phyloP scores from a whole-genome alignment of 2,329 filamentous ascomycete species.

The Aspergillus fumigatus region DNA sequence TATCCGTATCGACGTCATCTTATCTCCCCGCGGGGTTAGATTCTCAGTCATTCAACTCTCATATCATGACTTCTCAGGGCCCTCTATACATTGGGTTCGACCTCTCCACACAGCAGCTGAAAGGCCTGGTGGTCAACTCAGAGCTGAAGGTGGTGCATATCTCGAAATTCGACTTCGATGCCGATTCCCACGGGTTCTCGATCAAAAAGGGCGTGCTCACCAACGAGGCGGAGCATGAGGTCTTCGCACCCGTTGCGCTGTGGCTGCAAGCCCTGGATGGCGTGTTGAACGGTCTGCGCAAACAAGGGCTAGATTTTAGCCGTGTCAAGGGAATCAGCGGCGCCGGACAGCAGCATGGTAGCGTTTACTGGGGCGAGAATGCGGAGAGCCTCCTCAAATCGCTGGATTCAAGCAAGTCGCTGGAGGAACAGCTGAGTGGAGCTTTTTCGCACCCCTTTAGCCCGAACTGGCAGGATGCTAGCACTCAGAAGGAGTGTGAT shows the following conservation, averaged over 20 bases:
- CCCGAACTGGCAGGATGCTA: constrained; percentile 97
- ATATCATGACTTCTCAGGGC: constrained; percentile 39
- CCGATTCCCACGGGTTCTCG: constrained; percentile 71
- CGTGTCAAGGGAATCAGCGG: constrained; percentile 79
- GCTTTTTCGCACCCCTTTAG: constrained; percentile 82
- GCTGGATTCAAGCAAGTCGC: constrained; percentile 56
- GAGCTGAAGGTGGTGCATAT: constrained; percentile 75
- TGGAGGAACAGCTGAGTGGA: constrained; percentile 67
- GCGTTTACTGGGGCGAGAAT: constrained; percentile 80
- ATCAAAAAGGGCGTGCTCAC: constrained; percentile 84
- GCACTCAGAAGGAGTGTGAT: constrained; percentile 88
- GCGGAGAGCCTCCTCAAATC: constrained; percentile 61
- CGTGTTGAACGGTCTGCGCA: constrained; percentile 68
- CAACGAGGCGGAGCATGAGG: constrained; percentile 77
- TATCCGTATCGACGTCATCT: constrained; percentile 3
- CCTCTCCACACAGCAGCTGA: constrained; percentile 93
- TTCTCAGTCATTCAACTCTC: constrained; percentile 1
- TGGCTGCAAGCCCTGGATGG: constrained; percentile 92
- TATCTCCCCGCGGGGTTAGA: neutral
- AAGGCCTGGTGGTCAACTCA: constrained; percentile 83
- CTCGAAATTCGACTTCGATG: constrained; percentile 93
- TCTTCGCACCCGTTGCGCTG: constrained; percentile 87
- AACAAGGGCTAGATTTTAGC: constrained; percentile 66
- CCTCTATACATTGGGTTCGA: constrained; percentile 89
- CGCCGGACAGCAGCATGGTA: constrained; percentile 95